Conservation (phyloP, 2,329 filamentous ascomycete genomes). For the Gyromitra esculenta region DNA sequence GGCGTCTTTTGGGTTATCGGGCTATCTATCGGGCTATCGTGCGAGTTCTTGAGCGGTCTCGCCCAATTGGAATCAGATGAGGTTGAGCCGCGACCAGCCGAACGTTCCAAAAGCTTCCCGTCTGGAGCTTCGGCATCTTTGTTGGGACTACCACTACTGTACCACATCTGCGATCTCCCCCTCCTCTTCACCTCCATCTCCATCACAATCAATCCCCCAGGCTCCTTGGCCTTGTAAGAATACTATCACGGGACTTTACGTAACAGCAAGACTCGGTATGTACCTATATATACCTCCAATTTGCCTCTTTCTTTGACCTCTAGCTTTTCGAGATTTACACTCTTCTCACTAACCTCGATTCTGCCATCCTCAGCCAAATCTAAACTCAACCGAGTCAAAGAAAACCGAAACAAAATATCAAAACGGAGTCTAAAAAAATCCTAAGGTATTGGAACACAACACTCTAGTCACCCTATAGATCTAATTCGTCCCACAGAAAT, state of each 20-base stretch:
- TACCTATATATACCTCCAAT: conserved; percentile 37
- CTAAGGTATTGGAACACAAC: conserved; percentile 6
- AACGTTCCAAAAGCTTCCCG: conserved; percentile 30
- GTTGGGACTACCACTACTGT: conserved; percentile 1
- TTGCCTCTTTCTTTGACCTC: conserved; percentile 30
- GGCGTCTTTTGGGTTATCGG: conserved; percentile 40
- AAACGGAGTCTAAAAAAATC: conserved; percentile 17
- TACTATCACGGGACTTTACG: conserved; percentile 36
- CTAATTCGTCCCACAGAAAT: conserved; percentile 25
- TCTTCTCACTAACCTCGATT: conserved; percentile 17
- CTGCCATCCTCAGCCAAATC: no score
- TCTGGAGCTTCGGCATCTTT: conserved; percentile 1
- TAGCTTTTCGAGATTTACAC: conserved; percentile 15
- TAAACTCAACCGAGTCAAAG: background rate
- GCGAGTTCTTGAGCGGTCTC: background rate
- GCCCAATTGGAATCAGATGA: conserved; percentile 21
- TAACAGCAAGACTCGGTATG: conserved; percentile 6
- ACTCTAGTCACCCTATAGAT: background rate
- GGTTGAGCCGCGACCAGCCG: conserved; percentile 42
- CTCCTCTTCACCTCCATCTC: background rate
- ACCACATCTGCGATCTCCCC: background rate
- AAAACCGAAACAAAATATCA: conserved; percentile 10
- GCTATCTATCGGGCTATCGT: conserved; percentile 9
- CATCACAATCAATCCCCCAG: background rate
- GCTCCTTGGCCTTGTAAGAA: background rate